Percentiles rank a stretch among this genome's conserved stretches.
Conservation (phyloP, 2,329 filamentous ascomycete species). For the Cercospora sesami region DNA sequence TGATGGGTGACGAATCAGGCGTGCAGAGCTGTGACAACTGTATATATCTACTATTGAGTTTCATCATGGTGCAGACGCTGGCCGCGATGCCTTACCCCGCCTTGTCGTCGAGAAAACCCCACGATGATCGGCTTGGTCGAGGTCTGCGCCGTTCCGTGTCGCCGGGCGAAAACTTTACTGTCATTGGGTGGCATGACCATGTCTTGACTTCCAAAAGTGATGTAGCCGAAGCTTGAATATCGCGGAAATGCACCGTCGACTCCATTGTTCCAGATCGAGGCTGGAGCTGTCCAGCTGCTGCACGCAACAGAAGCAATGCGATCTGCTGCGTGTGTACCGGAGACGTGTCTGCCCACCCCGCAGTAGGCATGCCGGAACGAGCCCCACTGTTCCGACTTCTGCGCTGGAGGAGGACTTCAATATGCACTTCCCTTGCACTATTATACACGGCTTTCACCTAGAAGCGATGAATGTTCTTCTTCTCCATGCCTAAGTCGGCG, state of each 20-base stretch:
- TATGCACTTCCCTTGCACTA: background rate
- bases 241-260: background rate
- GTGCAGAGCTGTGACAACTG: background rate
- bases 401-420: background rate
- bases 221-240: background rate
- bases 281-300: background rate
- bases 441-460: conserved; percentile 32
- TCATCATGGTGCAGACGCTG: conserved; percentile 9
- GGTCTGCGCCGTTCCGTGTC: conserved; percentile 7
- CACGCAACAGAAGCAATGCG: background rate
- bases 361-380: background rate
- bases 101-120: conserved; percentile 2
- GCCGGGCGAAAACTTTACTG: background rate
- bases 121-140: conserved; percentile 9
- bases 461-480: conserved; percentile 60
- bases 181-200: background rate
- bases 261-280: background rate
- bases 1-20: background rate
- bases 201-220: background rate
- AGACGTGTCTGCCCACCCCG: background rate
- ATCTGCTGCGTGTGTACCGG: background rate
- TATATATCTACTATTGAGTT: conserved; percentile 17
- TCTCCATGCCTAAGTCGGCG: conserved; percentile 57
- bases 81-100: conserved; percentile 5
- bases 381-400: background rate